A percentile compares a stretch with the other conserved stretches of the same genome.
Evolutionary conservation across 1,284 basidiomycete genomes (phyloP).

Genomic region (Ganoderma resinaceum): DNA sequence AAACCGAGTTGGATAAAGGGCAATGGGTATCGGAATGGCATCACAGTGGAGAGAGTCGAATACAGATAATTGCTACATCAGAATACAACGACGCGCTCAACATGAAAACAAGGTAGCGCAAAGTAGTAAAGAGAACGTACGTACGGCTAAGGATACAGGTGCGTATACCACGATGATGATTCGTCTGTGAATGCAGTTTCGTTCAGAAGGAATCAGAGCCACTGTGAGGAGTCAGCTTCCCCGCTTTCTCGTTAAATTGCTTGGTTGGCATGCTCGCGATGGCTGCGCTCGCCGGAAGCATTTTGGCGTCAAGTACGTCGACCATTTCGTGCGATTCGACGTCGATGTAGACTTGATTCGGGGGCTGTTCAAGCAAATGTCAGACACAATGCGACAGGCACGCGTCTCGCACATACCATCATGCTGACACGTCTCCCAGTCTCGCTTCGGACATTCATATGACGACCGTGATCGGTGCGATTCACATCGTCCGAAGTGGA

Average conservation of each 20-base stretch:
- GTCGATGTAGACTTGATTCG: slow-evolving; percentile 42
- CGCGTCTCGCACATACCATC: slow-evolving; percentile 19
- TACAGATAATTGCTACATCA: slow-evolving; percentile 4
- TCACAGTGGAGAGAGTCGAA: neutral
- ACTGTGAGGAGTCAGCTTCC: slow-evolving; percentile 14
- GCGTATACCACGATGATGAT: neutral
- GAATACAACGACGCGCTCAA: slow-evolving; percentile 1
- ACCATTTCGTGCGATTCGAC: slow-evolving; percentile 43
- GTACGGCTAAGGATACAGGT: neutral
- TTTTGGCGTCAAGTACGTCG: slow-evolving; percentile 33
- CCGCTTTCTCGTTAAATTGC: slow-evolving; percentile 25
- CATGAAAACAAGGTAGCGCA: neutral
- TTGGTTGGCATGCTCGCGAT: slow-evolving; percentile 17
- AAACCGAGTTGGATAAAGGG: neutral
- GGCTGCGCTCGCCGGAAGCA: slow-evolving; percentile 10
- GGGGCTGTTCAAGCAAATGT: slow-evolving; percentile 24
- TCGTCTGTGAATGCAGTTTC: neutral
- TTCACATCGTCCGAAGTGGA: slow-evolving; percentile 21
- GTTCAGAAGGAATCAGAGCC: slow-evolving; percentile 8
- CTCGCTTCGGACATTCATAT: slow-evolving; percentile 25
- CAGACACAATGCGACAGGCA: neutral
- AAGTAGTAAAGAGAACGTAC: neutral
- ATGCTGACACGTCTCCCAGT: slow-evolving; percentile 31
- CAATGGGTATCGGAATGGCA: neutral
- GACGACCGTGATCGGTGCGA: slow-evolving; percentile 19